Base-by-base conservation (phyloP, 2,329 filamentous ascomycete species). In the Microdochium nivale region DNA sequence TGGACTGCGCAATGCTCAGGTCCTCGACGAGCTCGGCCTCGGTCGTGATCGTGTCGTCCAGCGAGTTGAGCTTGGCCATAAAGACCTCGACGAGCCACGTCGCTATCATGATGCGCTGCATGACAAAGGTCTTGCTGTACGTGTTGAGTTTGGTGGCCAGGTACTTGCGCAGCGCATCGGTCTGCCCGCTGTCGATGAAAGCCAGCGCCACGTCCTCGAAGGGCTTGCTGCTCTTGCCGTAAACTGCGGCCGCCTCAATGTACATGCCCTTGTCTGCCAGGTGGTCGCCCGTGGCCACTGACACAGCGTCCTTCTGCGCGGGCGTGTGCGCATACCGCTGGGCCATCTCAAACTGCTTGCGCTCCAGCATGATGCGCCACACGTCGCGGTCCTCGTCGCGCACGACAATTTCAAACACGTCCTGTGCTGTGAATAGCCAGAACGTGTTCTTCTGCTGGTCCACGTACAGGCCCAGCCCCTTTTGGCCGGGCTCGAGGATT, bases 371-470 rank as follows among this genome's bases (percentile, higher is more conserved):
- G 50, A 97, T 89, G 64, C 89, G 89, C 94, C 94, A 99, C 16
- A 97, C 83, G 65, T 97, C 88, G 58, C 94, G 77, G 59, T 91
- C 88, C 67, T 99, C 94, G 52, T 97, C 89, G 46, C 84, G 86
- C 13, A 92, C 86, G 13, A 94, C 88, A 53, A 99, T 86, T 70
- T 99, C 94, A 59, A 90, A 96, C 49, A 99, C 96, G 62, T 95
- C 90, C 52, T 88, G 80, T 0, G 82, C 80, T 0, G 92, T 97
- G 63, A 97, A 95, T 2, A 99, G 78, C 94, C 95, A 99, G 65
- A 92, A 96, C 0, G 94, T 99, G 62, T 92, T 95, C 74, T 96
- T 96, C 67, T 94, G 92, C 54, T 87, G 80, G 67, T 99, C 94
- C 9, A 92, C 85, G 49, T 90, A 86, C 19, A 99, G 79, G 0